Percentiles rank a stretch among this genome's conserved stretches.
These are phyloP conservation scores for Ascochyta pisi DNA, from an alignment of 2,329 filamentous ascomycete species.

Conservation along the genomic window DNA sequence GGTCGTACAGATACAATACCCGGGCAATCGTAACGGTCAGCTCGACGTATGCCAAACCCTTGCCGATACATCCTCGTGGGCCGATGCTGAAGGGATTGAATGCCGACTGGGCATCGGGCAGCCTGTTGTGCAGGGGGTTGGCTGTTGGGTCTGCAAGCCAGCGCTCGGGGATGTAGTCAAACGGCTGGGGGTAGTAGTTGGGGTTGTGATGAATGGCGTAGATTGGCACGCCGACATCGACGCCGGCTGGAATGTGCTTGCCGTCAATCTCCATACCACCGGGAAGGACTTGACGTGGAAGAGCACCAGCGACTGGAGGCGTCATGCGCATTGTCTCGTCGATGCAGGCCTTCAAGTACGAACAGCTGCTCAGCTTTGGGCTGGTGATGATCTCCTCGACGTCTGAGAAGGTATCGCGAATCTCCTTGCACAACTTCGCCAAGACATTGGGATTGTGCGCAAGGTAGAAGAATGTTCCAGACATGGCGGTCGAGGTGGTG, in stretches of 20 bases:
- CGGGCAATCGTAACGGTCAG: conserved; percentile 69
- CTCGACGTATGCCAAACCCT: conserved; percentile 72
- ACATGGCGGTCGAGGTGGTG: conserved; percentile 53
- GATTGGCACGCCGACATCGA: conserved; percentile 47
- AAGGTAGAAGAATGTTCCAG: conserved; percentile 55
- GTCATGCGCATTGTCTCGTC: conserved; percentile 52
- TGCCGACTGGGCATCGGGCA: conserved; percentile 64
- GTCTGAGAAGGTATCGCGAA: conserved; percentile 42
- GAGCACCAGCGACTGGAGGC: conserved; percentile 48
- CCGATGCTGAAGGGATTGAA: conserved; percentile 79
- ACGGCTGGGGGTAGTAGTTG: conserved; percentile 48
- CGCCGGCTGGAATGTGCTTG: conserved; percentile 44
- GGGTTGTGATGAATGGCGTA: conserved; percentile 50
- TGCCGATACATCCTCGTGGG: conserved; percentile 74
- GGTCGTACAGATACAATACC: conserved; percentile 67
- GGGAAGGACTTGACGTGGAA: conserved; percentile 47
- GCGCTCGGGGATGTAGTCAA: conserved; percentile 48
- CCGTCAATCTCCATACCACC: conserved; percentile 50
- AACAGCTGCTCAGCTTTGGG: conserved; percentile 40
- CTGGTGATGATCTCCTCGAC: conserved; percentile 50
- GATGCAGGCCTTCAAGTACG: conserved; percentile 49
- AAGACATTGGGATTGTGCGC: conserved; percentile 48
- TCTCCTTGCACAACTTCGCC: conserved; percentile 42
- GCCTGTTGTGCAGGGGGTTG: conserved; percentile 40
- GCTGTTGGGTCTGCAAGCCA: conserved; percentile 43